These are phyloP conservation scores for Chlamydomonas eustigma DNA, from an alignment of 139 green algal genomes.

Conservation along the genomic window DNA sequence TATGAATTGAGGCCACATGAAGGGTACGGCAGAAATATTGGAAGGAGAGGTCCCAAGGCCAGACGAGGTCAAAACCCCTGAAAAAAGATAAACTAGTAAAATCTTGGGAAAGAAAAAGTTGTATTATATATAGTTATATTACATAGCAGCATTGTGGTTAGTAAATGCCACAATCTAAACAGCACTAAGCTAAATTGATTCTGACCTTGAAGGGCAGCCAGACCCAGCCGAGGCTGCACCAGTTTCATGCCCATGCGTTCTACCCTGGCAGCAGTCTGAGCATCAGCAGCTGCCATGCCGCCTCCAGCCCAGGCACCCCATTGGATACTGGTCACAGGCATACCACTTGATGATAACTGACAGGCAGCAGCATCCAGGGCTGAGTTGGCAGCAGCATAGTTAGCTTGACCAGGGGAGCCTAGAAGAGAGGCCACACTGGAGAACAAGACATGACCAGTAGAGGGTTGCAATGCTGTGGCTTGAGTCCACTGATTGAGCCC, in stretches of 20 bases:
- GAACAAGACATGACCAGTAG: conserved; percentile 51
- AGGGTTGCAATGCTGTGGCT: conserved; percentile 23
- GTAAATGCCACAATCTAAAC: no score
- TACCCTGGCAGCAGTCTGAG: conserved; percentile 18
- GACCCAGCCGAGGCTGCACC: conserved; percentile 35
- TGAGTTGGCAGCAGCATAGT: conserved; percentile 74
- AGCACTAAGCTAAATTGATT: no score
- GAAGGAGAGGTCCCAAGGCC: no score
- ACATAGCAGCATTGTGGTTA: no score
- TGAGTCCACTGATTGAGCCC: background rate
- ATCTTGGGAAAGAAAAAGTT: no score
- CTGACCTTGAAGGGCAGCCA: conserved; percentile 33
- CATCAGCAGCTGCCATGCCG: conserved; percentile 37
- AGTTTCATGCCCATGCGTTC: conserved; percentile 49
- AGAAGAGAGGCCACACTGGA: conserved; percentile 71
- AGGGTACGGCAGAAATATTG: no score
- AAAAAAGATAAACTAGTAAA: no score
- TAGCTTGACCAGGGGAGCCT: conserved; percentile 70
- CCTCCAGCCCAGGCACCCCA: conserved; percentile 43
- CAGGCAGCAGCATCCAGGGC: conserved; percentile 47
- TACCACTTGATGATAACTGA: background rate
- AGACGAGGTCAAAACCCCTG: no score
- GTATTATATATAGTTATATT: no score
- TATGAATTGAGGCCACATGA: no score
- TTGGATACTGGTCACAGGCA: conserved; percentile 26